Percentiles rank a stretch among this genome's conserved stretches.
Evolutionary conservation across 805 yeast genomes (phyloP).

Genomic region (Cyberlindnera amylophila): DNA sequence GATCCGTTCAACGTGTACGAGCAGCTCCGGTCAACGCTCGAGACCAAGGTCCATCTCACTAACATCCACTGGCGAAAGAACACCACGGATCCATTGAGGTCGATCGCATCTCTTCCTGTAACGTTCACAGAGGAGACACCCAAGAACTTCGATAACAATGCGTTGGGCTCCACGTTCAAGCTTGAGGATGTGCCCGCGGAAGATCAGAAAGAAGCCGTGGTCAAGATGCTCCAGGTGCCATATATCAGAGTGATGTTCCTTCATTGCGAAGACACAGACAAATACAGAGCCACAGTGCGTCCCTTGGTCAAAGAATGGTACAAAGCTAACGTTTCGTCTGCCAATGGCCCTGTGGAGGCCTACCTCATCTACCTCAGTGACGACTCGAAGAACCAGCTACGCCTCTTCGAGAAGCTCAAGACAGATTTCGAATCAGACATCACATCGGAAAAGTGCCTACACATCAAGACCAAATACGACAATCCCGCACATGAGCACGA

Average conservation of each 20-base stretch:
- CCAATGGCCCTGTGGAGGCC: slow-evolving; percentile 54
- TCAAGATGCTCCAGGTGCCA: slow-evolving; percentile 32
- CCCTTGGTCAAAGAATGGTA: slow-evolving; percentile 85
- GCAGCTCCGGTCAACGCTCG: slow-evolving; percentile 40
- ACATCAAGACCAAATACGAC: slow-evolving; percentile 27
- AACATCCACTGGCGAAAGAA: slow-evolving; percentile 67
- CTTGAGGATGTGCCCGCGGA: not conserved
- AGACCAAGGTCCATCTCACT: slow-evolving; percentile 48
- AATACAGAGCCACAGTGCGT: slow-evolving; percentile 73
- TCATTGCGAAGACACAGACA: slow-evolving; percentile 61
- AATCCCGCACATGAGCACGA: slow-evolving; percentile 39
- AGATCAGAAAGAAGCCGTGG: slow-evolving; percentile 1
- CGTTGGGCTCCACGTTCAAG: not conserved
- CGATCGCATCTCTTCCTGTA: slow-evolving; percentile 58
- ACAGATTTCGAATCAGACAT: slow-evolving; percentile 41
- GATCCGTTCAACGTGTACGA: slow-evolving; percentile 69
- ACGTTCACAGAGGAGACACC: slow-evolving; percentile 57
- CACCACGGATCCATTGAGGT: slow-evolving; percentile 49
- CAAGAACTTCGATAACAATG: slow-evolving; percentile 21
- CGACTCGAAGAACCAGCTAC: slow-evolving; percentile 41
- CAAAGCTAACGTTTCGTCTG: slow-evolving; percentile 34
- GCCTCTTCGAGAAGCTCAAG: slow-evolving; percentile 51
- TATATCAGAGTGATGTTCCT: slow-evolving; percentile 69
- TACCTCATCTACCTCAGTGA: slow-evolving; percentile 47
- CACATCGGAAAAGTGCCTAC: slow-evolving; percentile 32